phyloP scores from a whole-genome alignment of 306 rosid species.

The Trifolium subterraneum region DNA sequence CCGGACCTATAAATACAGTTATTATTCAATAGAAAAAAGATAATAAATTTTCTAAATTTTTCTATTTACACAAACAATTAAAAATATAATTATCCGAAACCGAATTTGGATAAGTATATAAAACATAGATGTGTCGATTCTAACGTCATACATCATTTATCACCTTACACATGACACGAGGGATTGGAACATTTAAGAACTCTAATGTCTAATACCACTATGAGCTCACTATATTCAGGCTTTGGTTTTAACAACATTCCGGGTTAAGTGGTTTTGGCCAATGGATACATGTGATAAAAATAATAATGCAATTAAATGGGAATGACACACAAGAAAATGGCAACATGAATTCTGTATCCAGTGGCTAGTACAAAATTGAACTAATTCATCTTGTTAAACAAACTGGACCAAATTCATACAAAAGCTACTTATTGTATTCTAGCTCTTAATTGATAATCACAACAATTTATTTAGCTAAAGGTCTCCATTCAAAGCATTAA shows the following conservation, averaged over 20 bases:
- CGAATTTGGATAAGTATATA: not conserved
- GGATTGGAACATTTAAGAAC: not conserved
- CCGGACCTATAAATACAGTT: too few species aligned
- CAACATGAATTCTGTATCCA: not conserved
- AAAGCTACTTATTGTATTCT: not conserved
- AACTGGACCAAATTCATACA: slow-evolving; percentile 30
- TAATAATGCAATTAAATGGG: too few species aligned
- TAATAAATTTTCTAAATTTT: too few species aligned
- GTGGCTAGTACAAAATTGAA: not conserved
- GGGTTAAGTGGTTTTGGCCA: not conserved
- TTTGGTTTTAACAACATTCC: not conserved
- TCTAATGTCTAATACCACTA: not conserved
- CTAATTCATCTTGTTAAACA: not conserved
- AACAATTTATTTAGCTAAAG: not conserved
- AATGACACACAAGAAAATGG: too few species aligned
- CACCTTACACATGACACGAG: not conserved
- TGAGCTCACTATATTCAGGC: not conserved
- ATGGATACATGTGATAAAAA: too few species aligned
- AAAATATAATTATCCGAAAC: too few species aligned
- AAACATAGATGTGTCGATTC: too few species aligned
- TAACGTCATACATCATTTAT: not conserved
- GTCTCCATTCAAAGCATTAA: slow-evolving; percentile 28
- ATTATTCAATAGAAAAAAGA: too few species aligned
- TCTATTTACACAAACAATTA: too few species aligned
- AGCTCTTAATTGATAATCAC: not conserved